Evolutionary conservation across 805 yeast species (phyloP), one percentile per base, ranked within the genome.

Genomic region (Candida methanosorbosa): DNA sequence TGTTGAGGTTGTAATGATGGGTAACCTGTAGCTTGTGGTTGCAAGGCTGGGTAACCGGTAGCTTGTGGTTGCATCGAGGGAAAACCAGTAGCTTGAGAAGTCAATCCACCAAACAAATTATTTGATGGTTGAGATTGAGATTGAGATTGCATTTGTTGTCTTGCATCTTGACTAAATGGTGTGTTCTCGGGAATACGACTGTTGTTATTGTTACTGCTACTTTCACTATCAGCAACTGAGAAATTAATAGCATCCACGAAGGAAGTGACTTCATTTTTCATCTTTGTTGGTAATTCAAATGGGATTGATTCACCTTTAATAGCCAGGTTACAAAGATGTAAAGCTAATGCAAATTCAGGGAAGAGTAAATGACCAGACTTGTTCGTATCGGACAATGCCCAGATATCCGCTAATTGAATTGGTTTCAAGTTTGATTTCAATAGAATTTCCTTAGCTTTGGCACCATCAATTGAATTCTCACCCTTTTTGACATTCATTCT

Each of bases 271-370:
- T 90, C 97, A 51, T 81, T 83, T 50, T 68, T 66, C 61, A 86
- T 75, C 41, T 72, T 77, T 16, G 71, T 70, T 21, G 94, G 95
- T 44, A 90, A 60, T 27, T 65, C 68, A 29, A 64, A 64, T 3
- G 97, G 97, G 40, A 88, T 65, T 8, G 78, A 64, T 45, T 83
- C 87, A 25, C 95, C 95, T 46, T 74, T 76, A 45, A 84, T 66
- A 0, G 81, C 81, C 49, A 75, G 59, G 46, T 83, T 81, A 53
- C 95, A 87, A 46, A 90, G 66, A 56, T 87, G 90, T 67, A 90
- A 76, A 14, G 95, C 87, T 44, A 90, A 66, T 13, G 94, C 94
- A 66, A 90, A 90, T 57, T 90, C 97, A 2, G 97, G 97, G 53
- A 88, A 90, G 46, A 90, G 61, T 40, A 90, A 70, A 36, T 76